Base-by-base conservation (phyloP, 495 filamentous ascomycete genomes). In the Aspergillus sclerotioniger region DNA sequence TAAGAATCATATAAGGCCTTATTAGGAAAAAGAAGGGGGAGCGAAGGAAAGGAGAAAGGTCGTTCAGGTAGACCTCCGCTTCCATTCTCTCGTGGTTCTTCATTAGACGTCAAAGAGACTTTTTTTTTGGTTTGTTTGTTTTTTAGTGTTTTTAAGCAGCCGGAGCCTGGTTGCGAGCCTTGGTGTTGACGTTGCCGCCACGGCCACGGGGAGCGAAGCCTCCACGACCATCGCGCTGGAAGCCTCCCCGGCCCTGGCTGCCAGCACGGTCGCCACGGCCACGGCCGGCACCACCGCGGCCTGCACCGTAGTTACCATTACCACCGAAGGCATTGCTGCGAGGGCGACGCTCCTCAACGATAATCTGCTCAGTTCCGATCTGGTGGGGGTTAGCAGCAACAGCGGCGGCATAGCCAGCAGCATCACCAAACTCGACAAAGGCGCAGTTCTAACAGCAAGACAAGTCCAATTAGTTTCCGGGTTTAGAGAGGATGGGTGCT, bases 401-500 rank as follows among this genome's bases (percentile, higher is more conserved):
- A 21, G 94, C 94, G 58, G 89, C 87, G 62, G 86, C 78, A 69
- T 93, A 97, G 19, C 83, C 90, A 47, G 90, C 80, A 47, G 82
- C 65, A 39, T 88, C 89, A 63, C 84, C 85, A 68, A 95, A 98
- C 67, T 98, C 95, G 59, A 96, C 89, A 68, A 96, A 96, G 28
- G 94, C 95, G 67, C 91, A 96, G 78, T 92, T 97, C 95, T 97
- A 64, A 17, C 54, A 46, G 44, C 0, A 16, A 32, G 15, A 44
- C 8, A 31, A 41, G 31, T 9, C 47, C 6, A 45, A 17, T 58
- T 54, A 58, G 57, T 59, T 13, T 45, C 16, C 15, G 20, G 35
- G 20, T 19, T 44, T 5, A 20, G 0, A n/a, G 13, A 15, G 19
- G 41, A 17, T 7, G 17, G 39, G 8, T 20, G 8, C 16, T 21